Evolutionary conservation across 2,329 filamentous ascomycete species (phyloP).

Genomic region (Epichloe gansuensis): DNA sequence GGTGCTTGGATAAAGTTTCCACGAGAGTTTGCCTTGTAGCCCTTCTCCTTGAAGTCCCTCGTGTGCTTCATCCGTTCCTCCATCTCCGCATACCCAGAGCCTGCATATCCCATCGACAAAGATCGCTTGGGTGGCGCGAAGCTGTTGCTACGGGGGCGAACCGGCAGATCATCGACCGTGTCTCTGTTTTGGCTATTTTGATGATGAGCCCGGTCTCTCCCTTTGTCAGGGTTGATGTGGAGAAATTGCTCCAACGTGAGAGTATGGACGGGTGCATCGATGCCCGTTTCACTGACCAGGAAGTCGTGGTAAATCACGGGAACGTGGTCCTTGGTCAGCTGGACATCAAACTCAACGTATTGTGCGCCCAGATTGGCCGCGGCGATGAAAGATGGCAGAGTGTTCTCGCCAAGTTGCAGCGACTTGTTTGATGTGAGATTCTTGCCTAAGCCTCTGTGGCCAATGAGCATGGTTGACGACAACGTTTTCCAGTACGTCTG

Average conservation of each 20-base stretch:
- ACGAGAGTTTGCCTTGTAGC: slow-evolving; percentile 89
- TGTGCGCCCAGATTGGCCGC: slow-evolving; percentile 82
- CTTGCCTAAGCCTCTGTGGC: slow-evolving; percentile 71
- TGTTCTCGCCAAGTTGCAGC: slow-evolving; percentile 92
- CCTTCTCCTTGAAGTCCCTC: slow-evolving; percentile 84
- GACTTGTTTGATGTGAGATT: slow-evolving; percentile 76
- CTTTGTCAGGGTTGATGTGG: slow-evolving; percentile 59
- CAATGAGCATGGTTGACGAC: slow-evolving; percentile 71
- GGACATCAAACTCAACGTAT: slow-evolving; percentile 74
- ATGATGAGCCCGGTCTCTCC: slow-evolving; percentile 3
- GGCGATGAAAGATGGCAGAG: slow-evolving; percentile 87
- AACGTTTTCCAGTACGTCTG: slow-evolving; percentile 97
- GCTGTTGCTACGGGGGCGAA: slow-evolving; percentile 23
- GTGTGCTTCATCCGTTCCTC: slow-evolving; percentile 95
- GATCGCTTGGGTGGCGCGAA: slow-evolving; percentile 33
- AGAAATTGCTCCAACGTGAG: slow-evolving; percentile 92
- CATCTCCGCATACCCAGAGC: slow-evolving; percentile 27
- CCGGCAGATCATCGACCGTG: slow-evolving; percentile 1
- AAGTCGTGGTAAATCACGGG: slow-evolving; percentile 99
- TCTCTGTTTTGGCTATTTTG: neutral
- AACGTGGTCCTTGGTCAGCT: slow-evolving; percentile 96
- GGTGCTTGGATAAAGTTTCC: slow-evolving; percentile 92
- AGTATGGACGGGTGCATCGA: slow-evolving; percentile 91
- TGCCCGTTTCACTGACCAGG: slow-evolving; percentile 91
- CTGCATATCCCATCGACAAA: slow-evolving; percentile 41